These are phyloP conservation scores for Coemansia sp. DNA, from an alignment of 192 early-diverging fungal genomes.

Conservation along the genomic window DNA sequence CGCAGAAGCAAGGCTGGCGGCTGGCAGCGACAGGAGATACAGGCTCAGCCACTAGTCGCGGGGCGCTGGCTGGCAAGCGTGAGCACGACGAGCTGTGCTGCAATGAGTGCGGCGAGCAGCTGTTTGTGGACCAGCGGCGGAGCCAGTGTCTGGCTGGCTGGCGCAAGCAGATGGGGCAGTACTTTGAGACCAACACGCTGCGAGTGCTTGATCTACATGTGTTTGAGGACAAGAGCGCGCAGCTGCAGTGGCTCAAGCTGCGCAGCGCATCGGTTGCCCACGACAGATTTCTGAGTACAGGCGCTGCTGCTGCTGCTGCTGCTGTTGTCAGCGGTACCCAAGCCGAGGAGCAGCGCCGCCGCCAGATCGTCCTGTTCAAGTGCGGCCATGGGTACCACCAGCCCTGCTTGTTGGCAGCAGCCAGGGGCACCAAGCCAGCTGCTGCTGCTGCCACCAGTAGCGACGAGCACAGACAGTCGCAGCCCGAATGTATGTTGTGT, in stretches of 20 bases:
- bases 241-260: constrained; percentile 56
- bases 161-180: constrained; percentile 36
- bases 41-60: not conserved
- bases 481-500: constrained; percentile 28
- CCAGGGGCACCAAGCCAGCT: not conserved
- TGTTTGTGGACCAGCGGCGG: constrained; percentile 47
- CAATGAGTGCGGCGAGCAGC: constrained; percentile 19
- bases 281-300: constrained; percentile 19
- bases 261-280: constrained; percentile 30
- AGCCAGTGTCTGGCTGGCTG: constrained; percentile 26
- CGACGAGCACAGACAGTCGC: not conserved
- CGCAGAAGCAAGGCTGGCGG: constrained; percentile 53
- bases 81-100: constrained; percentile 19
- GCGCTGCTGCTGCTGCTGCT: constrained; percentile 1
- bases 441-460: not conserved
- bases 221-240: constrained; percentile 48
- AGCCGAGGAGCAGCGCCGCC: not conserved
- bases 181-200: constrained; percentile 39
- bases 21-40: constrained; percentile 10
- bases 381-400: constrained; percentile 47
- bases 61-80: not conserved
- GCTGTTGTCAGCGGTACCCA: constrained; percentile 7
- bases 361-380: constrained; percentile 42
- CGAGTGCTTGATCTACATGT: constrained; percentile 50
- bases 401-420: constrained; percentile 23